These are phyloP conservation scores for Vitis vinifera DNA, from an alignment of 164 flowering plant genomes.

Conservation along the genomic window DNA sequence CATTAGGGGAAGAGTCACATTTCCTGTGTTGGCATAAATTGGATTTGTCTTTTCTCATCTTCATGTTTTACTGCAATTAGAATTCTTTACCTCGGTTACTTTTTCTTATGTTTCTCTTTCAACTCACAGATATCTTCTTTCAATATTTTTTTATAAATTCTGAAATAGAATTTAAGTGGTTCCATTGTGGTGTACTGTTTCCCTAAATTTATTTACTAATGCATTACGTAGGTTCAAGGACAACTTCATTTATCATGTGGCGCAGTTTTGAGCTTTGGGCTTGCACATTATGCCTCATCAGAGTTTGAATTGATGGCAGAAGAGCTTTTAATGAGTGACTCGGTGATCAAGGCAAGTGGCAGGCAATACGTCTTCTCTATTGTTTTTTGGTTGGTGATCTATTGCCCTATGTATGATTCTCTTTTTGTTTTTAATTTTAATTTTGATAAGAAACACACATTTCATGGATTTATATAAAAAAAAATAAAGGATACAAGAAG, in stretches of 20 bases:
- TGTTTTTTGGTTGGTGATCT: constrained; percentile 1
- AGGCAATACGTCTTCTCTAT: not conserved
- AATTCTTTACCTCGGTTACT: no score
- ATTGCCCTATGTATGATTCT: not conserved
- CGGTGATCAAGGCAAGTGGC: constrained; percentile 62
- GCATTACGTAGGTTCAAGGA: constrained; percentile 67
- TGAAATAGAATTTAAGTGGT: not conserved
- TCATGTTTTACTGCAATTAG: no score
- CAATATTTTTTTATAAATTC: not conserved
- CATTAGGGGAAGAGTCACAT: no score
- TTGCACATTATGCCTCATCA: constrained; percentile 68
- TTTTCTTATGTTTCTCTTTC: not conserved
- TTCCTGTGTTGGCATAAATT: no score
- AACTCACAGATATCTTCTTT: not conserved
- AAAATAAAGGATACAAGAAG: no score
- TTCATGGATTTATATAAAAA: no score
- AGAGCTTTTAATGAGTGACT: constrained; percentile 95
- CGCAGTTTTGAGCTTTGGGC: constrained; percentile 79
- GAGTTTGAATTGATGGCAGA: constrained; percentile 95
- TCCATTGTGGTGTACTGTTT: not conserved
- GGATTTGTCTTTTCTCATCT: no score
- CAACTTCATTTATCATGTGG: constrained; percentile 68
- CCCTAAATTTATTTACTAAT: not conserved
- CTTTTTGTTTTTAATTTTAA: not conserved
- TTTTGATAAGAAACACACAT: not conserved